A percentile compares a stretch with the other conserved stretches of the same genome.
These are phyloP conservation scores for Vinca minor DNA, from an alignment of 257 asterid species.

Conservation along the genomic window DNA sequence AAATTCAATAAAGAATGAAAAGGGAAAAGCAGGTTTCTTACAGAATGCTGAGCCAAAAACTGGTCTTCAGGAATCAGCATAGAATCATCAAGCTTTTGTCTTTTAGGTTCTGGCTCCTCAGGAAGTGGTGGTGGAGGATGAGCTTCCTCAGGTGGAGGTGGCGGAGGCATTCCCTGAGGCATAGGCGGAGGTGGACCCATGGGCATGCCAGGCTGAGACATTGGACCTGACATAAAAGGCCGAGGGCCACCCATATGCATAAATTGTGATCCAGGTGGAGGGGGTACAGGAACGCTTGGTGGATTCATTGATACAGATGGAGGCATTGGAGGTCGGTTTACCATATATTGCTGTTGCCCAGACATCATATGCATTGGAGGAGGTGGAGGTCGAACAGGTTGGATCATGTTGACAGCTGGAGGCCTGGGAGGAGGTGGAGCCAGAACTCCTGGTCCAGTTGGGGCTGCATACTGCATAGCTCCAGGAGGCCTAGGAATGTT, in stretches of 20 bases:
- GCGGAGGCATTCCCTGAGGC: constrained; percentile 72
- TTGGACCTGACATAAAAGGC: constrained; percentile 38
- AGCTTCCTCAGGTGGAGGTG: constrained; percentile 89
- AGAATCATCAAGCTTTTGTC: constrained; percentile 83
- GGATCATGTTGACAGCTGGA: constrained; percentile 51
- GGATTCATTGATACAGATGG: constrained; percentile 38
- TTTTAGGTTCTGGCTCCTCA: constrained; percentile 91
- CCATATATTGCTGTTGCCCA: constrained; percentile 56
- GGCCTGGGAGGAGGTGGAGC: constrained; percentile 71
- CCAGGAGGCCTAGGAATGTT: constrained; percentile 72
- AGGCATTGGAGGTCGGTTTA: constrained; percentile 60
- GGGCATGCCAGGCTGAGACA: constrained; percentile 69
- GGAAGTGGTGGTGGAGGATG: constrained; percentile 79
- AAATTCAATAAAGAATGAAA: constrained; percentile 1
- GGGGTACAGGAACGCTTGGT: constrained; percentile 49
- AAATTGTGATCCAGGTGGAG: constrained; percentile 81
- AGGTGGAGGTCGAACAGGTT: constrained; percentile 58
- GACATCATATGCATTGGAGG: constrained; percentile 64
- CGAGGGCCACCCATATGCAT: constrained; percentile 56
- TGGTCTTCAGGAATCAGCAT: constrained; percentile 81
- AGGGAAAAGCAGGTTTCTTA: constrained; percentile 18
- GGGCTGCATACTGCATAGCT: constrained; percentile 45
- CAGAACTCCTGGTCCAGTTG: constrained; percentile 31
- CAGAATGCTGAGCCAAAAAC: constrained; percentile 66
- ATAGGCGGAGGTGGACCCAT: constrained; percentile 75